Evolutionary conservation across 805 yeast species (phyloP).

Genomic region (Candida chilensis): DNA sequence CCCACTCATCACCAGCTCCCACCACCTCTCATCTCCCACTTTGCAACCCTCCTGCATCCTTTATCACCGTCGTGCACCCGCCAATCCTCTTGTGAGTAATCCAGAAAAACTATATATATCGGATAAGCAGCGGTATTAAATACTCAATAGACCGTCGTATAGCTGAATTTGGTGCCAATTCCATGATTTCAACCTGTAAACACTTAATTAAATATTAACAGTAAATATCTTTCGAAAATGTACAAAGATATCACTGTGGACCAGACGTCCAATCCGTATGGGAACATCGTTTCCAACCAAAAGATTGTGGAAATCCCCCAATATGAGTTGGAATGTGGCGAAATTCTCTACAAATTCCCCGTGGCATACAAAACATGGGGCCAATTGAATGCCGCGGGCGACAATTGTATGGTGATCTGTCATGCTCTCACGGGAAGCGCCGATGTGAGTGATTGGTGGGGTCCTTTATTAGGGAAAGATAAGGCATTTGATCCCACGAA

Average conservation of each 20-base stretch:
- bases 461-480: constrained; percentile 80
- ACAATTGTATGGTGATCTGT: constrained; percentile 83
- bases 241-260: constrained; percentile 31
- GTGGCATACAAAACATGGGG: constrained; percentile 98
- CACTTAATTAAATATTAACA: neutral
- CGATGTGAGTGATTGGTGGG: constrained; percentile 99
- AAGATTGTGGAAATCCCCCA: constrained; percentile 70
- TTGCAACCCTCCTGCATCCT: neutral
- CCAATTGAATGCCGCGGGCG: constrained; percentile 52
- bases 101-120: neutral
- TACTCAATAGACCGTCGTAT: neutral
- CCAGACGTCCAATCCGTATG: constrained; percentile 58
- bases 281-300: constrained; percentile 67
- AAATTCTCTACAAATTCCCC: constrained; percentile 61
- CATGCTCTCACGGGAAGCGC: constrained; percentile 96
- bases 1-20: neutral
- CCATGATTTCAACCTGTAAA: neutral
- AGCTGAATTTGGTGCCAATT: neutral
- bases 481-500: constrained; percentile 87
- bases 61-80: neutral
- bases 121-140: neutral
- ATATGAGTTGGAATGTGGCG: constrained; percentile 76
- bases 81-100: neutral
- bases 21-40: neutral
- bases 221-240: neutral